These are phyloP conservation scores for Chimonanthus praecox DNA, from an alignment of 164 flowering plant genomes.

Conservation along the genomic window DNA sequence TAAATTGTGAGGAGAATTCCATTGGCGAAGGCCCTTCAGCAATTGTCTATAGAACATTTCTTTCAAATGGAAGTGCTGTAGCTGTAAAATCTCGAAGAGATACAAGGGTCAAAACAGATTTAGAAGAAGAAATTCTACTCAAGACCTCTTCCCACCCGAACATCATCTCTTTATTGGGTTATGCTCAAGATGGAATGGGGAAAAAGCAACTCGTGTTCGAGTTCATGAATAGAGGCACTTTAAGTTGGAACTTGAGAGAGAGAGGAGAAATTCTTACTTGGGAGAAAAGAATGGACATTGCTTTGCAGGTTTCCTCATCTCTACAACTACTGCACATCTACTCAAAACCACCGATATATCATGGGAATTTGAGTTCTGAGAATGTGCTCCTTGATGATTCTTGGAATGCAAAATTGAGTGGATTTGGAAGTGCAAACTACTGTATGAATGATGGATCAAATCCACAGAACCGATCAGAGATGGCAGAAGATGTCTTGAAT, in stretches of 20 bases:
- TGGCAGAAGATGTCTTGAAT: slow-evolving; percentile 8
- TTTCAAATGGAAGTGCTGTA: slow-evolving; percentile 3
- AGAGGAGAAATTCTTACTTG: slow-evolving; percentile 11
- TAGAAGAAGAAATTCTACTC: slow-evolving; percentile 17
- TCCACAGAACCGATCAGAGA: neutral
- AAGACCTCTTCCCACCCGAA: slow-evolving; percentile 11
- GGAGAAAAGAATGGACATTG: slow-evolving; percentile 14
- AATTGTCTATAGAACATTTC: slow-evolving; percentile 11
- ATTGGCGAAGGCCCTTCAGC: slow-evolving; percentile 11
- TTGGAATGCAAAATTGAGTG: slow-evolving; percentile 14
- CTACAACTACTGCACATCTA: slow-evolving; percentile 14
- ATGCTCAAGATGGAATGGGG: slow-evolving; percentile 4
- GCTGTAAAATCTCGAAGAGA: slow-evolving; percentile 13
- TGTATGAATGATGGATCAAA: slow-evolving; percentile 1
- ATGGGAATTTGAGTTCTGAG: slow-evolving; percentile 12
- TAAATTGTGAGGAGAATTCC: slow-evolving; percentile 5
- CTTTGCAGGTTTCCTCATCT: slow-evolving; percentile 10
- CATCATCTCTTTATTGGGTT: slow-evolving; percentile 12
- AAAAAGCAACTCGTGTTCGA: slow-evolving; percentile 12
- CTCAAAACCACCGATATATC: slow-evolving; percentile 14
- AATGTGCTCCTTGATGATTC: slow-evolving; percentile 12
- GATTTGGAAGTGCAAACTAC: slow-evolving; percentile 11
- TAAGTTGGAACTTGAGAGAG: slow-evolving; percentile 10
- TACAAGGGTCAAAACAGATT: neutral
- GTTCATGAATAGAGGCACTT: slow-evolving; percentile 11